Conservation (phyloP, 306 rosid genomes). For the Arachis stenosperma region DNA sequence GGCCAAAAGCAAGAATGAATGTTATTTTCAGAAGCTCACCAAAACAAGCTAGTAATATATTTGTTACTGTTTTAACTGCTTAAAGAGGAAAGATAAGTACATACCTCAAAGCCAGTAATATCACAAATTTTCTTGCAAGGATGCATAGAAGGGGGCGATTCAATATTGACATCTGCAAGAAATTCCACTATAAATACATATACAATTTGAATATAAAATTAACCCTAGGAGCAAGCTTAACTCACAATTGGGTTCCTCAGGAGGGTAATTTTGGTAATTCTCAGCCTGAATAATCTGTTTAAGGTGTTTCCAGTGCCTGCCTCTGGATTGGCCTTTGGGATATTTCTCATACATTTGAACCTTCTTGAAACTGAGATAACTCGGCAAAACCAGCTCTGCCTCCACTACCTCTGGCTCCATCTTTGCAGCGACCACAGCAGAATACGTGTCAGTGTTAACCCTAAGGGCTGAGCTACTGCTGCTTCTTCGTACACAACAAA, state of each 20-base stretch:
- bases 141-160: slow-evolving; percentile 89
- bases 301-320: slow-evolving; percentile 96
- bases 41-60: no score
- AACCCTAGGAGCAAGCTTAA: not conserved
- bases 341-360: slow-evolving; percentile 91
- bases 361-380: slow-evolving; percentile 72
- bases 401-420: slow-evolving; percentile 81
- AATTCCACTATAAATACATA: slow-evolving; percentile 22
- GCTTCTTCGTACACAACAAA: no score
- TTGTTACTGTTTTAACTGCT: no score
- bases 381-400: slow-evolving; percentile 86
- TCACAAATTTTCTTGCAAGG: slow-evolving; percentile 93
- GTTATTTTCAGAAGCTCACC: not conserved
- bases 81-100: slow-evolving; percentile 16
- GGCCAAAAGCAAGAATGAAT: not conserved
- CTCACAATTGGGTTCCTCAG: slow-evolving; percentile 85
- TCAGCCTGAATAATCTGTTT: slow-evolving; percentile 96
- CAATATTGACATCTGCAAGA: slow-evolving; percentile 78
- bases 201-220: not conserved
- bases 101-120: slow-evolving; percentile 88
- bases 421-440: not conserved
- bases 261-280: slow-evolving; percentile 68
- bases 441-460: no score
- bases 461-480: no score
- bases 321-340: slow-evolving; percentile 89